phyloP scores from a whole-genome alignment of 352 stramenopile species.

The Aphanomyces astaci region DNA sequence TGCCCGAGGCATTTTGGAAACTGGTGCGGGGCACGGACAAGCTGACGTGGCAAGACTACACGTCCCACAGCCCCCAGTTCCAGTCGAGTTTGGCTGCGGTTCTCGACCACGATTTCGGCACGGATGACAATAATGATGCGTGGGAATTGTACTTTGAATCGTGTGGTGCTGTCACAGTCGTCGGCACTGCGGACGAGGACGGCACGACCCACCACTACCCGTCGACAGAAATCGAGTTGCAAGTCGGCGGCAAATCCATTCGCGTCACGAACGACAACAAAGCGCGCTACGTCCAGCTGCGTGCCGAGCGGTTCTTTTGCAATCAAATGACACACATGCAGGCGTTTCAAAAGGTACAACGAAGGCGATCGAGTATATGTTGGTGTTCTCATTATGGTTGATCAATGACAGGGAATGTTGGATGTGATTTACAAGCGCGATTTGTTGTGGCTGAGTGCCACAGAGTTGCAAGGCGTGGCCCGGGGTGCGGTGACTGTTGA shows the following conservation, averaged over 20 bases:
- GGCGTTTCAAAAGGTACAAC: slow-evolving; percentile 16
- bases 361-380: slow-evolving; percentile 34
- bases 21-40: slow-evolving; percentile 39
- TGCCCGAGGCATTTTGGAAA: slow-evolving; percentile 62
- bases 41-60: slow-evolving; percentile 55
- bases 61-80: slow-evolving; percentile 45
- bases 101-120: slow-evolving; percentile 57
- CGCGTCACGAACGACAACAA: slow-evolving; percentile 69
- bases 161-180: neutral
- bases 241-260: slow-evolving; percentile 28
- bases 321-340: neutral
- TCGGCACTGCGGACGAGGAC: slow-evolving; percentile 14
- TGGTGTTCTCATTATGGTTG: too few relatives aligned
- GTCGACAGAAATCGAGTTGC: slow-evolving; percentile 46
- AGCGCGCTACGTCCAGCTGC: slow-evolving; percentile 45
- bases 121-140: slow-evolving; percentile 21
- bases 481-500: slow-evolving; percentile 47
- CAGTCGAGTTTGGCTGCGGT: slow-evolving; percentile 53
- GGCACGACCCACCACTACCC: neutral
- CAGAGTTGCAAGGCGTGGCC: slow-evolving; percentile 45
- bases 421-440: slow-evolving; percentile 48
- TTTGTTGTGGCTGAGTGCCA: slow-evolving; percentile 47
- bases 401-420: slow-evolving; percentile 42
- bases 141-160: slow-evolving; percentile 59
- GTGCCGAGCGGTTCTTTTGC: slow-evolving; percentile 53